Evolutionary conservation across 164 flowering plant species (phyloP).

Genomic region (Paratinospora sagittata): DNA sequence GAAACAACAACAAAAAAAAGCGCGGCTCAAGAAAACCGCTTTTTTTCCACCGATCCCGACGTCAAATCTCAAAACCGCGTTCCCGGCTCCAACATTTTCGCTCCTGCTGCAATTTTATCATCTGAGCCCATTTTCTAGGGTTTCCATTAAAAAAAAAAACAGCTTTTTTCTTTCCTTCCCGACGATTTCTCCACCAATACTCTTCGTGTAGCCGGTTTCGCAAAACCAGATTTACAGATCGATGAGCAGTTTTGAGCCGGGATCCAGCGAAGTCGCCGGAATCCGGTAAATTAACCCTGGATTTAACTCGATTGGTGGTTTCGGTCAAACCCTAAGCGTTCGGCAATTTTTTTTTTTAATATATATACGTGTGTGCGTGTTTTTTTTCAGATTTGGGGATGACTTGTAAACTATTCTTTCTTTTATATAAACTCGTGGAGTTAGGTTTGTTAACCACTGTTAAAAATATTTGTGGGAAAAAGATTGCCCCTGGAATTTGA

Average conservation of each 20-base stretch:
- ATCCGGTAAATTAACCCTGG: conserved; percentile 13
- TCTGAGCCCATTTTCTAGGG: conserved; percentile 7
- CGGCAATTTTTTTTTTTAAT: conserved; percentile 3
- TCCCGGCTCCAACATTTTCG: conserved; percentile 20
- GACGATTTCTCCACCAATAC: conserved; percentile 11
- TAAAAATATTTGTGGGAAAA: not conserved
- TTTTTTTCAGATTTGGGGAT: conserved; percentile 7
- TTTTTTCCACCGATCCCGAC: conserved; percentile 7
- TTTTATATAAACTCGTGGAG: not conserved
- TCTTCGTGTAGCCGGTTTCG: conserved; percentile 3
- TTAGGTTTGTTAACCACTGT: conserved; percentile 14
- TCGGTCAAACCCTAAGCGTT: conserved; percentile 25
- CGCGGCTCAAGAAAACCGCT: conserved; percentile 12
- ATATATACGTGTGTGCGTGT: not conserved
- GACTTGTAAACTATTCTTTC: conserved; percentile 13
- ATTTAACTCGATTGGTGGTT: conserved; percentile 18
- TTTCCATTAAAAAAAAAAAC: not conserved
- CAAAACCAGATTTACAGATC: conserved; percentile 14
- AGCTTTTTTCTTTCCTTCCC: not conserved
- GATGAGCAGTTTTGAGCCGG: not conserved
- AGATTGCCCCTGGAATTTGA: not conserved
- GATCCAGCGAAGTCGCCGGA: conserved; percentile 15
- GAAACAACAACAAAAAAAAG: not conserved
- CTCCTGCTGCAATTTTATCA: conserved; percentile 3
- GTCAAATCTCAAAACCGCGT: conserved; percentile 13